phyloP scores from a whole-genome alignment of 306 rosid genomes.

The Delonix regia region DNA sequence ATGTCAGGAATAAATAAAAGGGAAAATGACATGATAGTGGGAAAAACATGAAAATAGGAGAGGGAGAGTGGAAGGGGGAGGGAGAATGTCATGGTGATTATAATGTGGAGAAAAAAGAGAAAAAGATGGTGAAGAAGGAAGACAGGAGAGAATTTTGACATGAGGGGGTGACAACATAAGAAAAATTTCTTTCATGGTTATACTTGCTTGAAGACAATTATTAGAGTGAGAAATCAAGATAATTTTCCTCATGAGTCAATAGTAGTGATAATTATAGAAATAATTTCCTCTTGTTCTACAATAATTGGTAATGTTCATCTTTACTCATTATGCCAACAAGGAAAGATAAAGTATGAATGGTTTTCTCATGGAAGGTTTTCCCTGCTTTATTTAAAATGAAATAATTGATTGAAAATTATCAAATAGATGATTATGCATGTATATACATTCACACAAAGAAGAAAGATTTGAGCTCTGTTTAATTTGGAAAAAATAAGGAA shows the following conservation, averaged over 20 bases:
- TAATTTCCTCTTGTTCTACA: not conserved
- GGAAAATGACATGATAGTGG: not conserved
- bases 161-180: not conserved
- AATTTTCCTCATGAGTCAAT: not conserved
- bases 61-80: not conserved
- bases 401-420: not conserved
- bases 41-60: not conserved
- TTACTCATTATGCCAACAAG: not conserved
- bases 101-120: not conserved
- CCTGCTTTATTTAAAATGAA: not conserved
- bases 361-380: not conserved
- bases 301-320: not conserved
- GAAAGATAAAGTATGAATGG: not conserved
- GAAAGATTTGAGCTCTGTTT: not conserved
- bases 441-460: not conserved
- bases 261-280: not conserved
- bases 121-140: not conserved
- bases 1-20: too few relatives aligned
- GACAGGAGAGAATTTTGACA: not conserved
- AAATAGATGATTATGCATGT: not conserved
- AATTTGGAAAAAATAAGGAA: not conserved
- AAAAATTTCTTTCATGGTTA: not conserved
- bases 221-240: not conserved
- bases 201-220: not conserved
- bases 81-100: not conserved